Percentiles rank a stretch among this genome's conserved stretches.
Evolutionary conservation across 192 early-diverging fungal species (phyloP).

Genomic region (Backusella circina): DNA sequence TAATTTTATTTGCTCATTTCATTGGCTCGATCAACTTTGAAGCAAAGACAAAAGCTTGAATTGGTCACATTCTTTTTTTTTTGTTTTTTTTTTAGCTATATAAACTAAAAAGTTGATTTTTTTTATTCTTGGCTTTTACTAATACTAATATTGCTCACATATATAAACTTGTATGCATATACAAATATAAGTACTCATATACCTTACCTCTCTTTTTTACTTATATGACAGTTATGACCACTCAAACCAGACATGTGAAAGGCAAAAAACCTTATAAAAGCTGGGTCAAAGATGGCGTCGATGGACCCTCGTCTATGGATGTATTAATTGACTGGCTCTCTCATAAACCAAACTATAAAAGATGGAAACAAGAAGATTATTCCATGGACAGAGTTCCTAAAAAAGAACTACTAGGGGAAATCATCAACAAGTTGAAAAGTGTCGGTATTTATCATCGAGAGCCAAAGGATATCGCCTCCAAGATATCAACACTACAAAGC

Average conservation of each 20-base stretch:
- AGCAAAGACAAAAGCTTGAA: background rate
- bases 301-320: constrained; percentile 11
- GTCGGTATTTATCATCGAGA: constrained; percentile 12
- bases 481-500: constrained; percentile 11
- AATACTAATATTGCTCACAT: background rate
- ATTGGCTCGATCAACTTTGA: background rate
- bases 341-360: constrained; percentile 2
- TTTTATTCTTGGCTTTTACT: background rate
- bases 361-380: constrained; percentile 8
- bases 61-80: background rate
- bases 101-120: background rate
- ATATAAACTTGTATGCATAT: background rate
- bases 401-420: constrained; percentile 7
- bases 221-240: background rate
- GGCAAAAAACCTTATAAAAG: constrained; percentile 15
- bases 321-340: constrained; percentile 2
- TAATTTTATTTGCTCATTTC: background rate
- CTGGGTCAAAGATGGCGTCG: constrained; percentile 11
- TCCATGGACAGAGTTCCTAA: background rate
- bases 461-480: constrained; percentile 9
- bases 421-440: background rate
- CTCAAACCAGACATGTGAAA: background rate
- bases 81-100: background rate
- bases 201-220: background rate
- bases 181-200: background rate